These are phyloP conservation scores for Zymoseptoria pseudotritici DNA, from an alignment of 2,329 filamentous ascomycete genomes.

Conservation along the genomic window DNA sequence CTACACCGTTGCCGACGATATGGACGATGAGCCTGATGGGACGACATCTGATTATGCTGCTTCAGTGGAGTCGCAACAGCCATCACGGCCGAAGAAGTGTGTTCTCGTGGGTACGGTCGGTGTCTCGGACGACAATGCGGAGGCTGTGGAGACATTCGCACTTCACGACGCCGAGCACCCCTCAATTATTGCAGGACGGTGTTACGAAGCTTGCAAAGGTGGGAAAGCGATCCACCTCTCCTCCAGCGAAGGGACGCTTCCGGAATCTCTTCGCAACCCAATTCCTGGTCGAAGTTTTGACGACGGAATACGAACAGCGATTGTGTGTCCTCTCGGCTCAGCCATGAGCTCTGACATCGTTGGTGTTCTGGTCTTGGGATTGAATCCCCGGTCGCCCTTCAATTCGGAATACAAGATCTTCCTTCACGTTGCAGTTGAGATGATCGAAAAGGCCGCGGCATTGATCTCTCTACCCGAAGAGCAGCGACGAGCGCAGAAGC, in stretches of 20 bases:
- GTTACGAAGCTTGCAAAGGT: conserved; percentile 26
- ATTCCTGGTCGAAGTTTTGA: conserved; percentile 31
- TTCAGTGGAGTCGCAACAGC: conserved; percentile 6
- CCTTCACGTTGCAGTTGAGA: conserved; percentile 29
- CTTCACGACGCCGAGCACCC: neutral
- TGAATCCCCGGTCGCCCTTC: conserved; percentile 33
- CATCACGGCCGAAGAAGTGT: conserved; percentile 12
- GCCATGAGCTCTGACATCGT: conserved; percentile 30
- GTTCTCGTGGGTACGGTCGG: conserved; percentile 24
- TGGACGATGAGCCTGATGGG: conserved; percentile 5
- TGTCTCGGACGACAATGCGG: conserved; percentile 20
- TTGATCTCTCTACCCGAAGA: conserved; percentile 34
- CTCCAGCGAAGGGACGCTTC: conserved; percentile 25
- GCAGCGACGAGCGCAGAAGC: conserved; percentile 27
- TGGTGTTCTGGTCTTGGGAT: conserved; percentile 34
- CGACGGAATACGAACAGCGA: conserved; percentile 27
- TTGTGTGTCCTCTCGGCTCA: conserved; percentile 33
- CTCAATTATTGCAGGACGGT: conserved; percentile 16
- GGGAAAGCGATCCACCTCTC: conserved; percentile 26
- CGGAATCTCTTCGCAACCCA: conserved; percentile 19
- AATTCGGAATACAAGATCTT: conserved; percentile 35
- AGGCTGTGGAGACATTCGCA: conserved; percentile 18
- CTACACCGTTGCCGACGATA: conserved; percentile 19
- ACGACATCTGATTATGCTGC: conserved; percentile 1
- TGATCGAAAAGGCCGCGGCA: conserved; percentile 34